Conservation (phyloP, 2,329 filamentous ascomycete species). For the Passalora sequoiae region DNA sequence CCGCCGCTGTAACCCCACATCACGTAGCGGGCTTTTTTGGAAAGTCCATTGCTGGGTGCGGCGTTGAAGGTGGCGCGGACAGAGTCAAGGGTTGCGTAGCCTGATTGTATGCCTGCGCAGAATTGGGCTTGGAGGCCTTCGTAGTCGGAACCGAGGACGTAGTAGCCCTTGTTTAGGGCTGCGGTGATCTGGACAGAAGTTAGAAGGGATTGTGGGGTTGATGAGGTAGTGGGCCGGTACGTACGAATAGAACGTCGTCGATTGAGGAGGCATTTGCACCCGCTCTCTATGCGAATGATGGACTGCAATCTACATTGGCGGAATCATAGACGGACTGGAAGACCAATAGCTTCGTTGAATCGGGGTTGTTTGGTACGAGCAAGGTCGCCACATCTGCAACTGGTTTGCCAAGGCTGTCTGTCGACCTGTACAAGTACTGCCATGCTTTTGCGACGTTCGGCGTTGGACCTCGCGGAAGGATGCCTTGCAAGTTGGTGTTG, state of each 20-base stretch:
- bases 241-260: constrained; percentile 1
- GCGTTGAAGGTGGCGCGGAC: constrained; percentile 36
- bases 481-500: constrained; percentile 3
- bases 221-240: not conserved
- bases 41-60: constrained; percentile 7
- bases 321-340: constrained; percentile 17
- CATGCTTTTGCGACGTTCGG: constrained; percentile 6
- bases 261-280: constrained; percentile 2
- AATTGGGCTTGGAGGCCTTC: constrained; percentile 38
- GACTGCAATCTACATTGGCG: constrained; percentile 30
- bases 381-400: constrained; percentile 18
- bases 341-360: constrained; percentile 10
- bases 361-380: constrained; percentile 13
- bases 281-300: constrained; percentile 29
- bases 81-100: constrained; percentile 40
- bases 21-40: constrained; percentile 25
- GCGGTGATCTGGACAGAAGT: constrained; percentile 6
- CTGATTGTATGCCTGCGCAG: constrained; percentile 36
- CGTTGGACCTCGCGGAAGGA: not conserved
- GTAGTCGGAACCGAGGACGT: constrained; percentile 44
- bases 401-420: constrained; percentile 12
- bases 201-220: not conserved
- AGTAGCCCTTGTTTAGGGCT: constrained; percentile 41
- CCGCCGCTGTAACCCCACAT: constrained; percentile 55
- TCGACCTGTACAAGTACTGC: constrained; percentile 17